Evolutionary conservation across 2,329 filamentous ascomycete genomes (phyloP).

Genomic region (Aureobasidium sp.): DNA sequence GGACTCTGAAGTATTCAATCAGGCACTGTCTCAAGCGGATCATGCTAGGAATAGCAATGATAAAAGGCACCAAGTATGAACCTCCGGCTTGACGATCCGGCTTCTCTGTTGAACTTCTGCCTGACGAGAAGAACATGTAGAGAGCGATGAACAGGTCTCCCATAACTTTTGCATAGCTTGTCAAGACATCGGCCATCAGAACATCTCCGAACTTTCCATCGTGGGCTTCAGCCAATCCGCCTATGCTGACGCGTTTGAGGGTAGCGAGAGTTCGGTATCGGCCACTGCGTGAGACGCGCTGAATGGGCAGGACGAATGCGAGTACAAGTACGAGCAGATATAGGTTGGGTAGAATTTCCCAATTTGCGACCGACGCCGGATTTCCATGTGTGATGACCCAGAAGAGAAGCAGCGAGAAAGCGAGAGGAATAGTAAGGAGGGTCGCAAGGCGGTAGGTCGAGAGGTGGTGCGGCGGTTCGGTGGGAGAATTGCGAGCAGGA

Average conservation of each 20-base stretch:
- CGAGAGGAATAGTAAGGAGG: conserved; percentile 65
- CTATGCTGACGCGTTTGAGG: conserved; percentile 70
- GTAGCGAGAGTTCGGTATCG: conserved; percentile 69
- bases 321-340: conserved; percentile 68
- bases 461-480: conserved; percentile 67
- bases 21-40: conserved; percentile 90
- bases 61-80: conserved; percentile 68
- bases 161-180: conserved; percentile 87
- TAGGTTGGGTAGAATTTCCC: conserved; percentile 79
- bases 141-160: conserved; percentile 81
- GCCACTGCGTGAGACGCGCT: conserved; percentile 61
- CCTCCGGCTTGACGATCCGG: conserved; percentile 81
- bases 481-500: conserved; percentile 62
- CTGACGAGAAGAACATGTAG: conserved; percentile 79
- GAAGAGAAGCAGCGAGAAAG: conserved; percentile 68
- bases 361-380: conserved; percentile 61
- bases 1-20: conserved; percentile 74
- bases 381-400: conserved; percentile 72
- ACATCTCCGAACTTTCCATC: conserved; percentile 95
- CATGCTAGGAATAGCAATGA: conserved; percentile 73
- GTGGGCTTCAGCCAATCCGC: conserved; percentile 75
- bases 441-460: conserved; percentile 82
- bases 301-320: conserved; percentile 63
- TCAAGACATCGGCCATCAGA: conserved; percentile 85
- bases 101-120: conserved; percentile 66